Evolutionary conservation across 2,329 filamentous ascomycete genomes (phyloP), one percentile per base, ranked within the genome.

Genomic region (Fusarium chaquense): DNA sequence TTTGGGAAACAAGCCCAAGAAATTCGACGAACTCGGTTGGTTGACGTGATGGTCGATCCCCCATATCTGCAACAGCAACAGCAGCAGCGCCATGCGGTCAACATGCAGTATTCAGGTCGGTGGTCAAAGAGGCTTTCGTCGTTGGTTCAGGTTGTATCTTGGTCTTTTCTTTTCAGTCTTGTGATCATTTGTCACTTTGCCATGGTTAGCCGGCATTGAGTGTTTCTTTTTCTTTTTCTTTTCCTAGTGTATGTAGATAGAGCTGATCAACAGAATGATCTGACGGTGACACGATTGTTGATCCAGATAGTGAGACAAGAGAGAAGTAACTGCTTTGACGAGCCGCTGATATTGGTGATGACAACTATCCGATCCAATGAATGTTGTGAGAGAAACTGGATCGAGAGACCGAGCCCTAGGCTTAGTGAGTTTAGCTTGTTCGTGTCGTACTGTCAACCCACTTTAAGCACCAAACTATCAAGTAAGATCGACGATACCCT

Each of bases 1-100:
- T 65, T 65, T 32, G 62, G 62, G 18, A 51, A 58, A 18, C 52
- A 65, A 36, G 62, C 62, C 0, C 45, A 55, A 38, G 60, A 65
- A 20, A 65, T 65, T 3, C 52, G 62, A 22, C 28, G 24, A 33
- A 65, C 60, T 5, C 22, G 62, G 13, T 32, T 32, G 52, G 40
- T 65, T 2, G 62, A 65, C 2, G 62, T 65, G 10, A 65, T 65
- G 60, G 24, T 28, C 5, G 22, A 59, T 16, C 62, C 62, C 5
- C 62, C 60, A 0, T 65, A 51, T 51, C 18, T 51, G 49, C 49
- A 40, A 24, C 33, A 51, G 24, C 49, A 51, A 9, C 49, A 40
- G 13, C n/a, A 28, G 2, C 41, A 44, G 2, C 41, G 22, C 22
- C 30, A 16, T 65, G 16, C 62, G 18, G 5, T 28, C 32, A 35